A percentile compares a stretch with the other conserved stretches of the same genome.
Evolutionary conservation across 495 filamentous ascomycete genomes (phyloP).

Genomic region (Lophiotrema nucula): DNA sequence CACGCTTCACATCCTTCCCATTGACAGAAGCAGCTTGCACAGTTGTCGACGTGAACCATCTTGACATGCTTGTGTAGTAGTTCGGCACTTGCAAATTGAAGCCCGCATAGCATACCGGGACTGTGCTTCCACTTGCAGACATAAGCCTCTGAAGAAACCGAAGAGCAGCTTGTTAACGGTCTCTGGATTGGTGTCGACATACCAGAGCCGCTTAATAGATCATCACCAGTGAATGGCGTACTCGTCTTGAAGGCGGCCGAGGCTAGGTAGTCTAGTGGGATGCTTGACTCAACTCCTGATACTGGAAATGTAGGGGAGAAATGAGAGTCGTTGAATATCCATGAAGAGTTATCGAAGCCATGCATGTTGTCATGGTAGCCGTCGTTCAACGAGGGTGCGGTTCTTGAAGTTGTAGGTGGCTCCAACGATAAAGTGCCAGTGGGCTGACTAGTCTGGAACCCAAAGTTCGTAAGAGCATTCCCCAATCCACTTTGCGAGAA

Average conservation of each 20-base stretch:
- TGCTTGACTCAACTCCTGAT: no score
- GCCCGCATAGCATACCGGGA: constrained; percentile 8
- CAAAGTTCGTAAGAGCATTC: constrained; percentile 11
- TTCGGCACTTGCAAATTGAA: constrained; percentile 14
- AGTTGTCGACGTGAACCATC: constrained; percentile 23
- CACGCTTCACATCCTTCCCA: constrained; percentile 28
- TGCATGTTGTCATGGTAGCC: not conserved
- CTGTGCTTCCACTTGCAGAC: constrained; percentile 29
- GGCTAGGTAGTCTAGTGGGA: no score
- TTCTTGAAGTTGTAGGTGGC: no score
- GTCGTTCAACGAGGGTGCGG: no score
- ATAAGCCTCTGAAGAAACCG: not conserved
- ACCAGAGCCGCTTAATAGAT: no score
- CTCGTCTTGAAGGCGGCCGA: no score
- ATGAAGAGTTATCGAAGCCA: constrained; percentile 6
- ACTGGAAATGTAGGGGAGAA: not conserved
- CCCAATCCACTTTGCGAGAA: constrained; percentile 1
- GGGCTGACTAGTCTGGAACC: no score
- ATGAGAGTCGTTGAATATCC: constrained; percentile 9
- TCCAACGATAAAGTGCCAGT: no score
- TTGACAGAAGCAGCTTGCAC: constrained; percentile 23
- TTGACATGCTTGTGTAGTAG: constrained; percentile 34
- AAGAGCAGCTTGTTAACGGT: no score
- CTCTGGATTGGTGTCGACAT: no score
- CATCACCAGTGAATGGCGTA: no score